These are phyloP conservation scores for Golubevia pallescens DNA, from an alignment of 1,284 basidiomycete genomes.

Conservation along the genomic window DNA sequence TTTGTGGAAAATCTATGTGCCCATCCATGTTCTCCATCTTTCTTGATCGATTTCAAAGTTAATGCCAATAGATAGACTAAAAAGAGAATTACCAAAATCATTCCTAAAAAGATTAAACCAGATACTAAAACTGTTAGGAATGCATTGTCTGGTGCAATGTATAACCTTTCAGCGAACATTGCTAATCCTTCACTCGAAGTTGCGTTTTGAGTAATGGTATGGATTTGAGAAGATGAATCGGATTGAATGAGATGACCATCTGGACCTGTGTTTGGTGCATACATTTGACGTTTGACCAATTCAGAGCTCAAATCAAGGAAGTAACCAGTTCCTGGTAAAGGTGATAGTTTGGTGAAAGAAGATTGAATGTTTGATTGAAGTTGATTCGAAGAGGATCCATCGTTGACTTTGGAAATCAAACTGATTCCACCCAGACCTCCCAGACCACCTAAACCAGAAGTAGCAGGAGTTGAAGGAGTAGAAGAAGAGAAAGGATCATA, in stretches of 20 bases:
- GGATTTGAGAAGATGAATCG: constrained; percentile 20
- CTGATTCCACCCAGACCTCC: neutral
- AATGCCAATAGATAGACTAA: constrained; percentile 18
- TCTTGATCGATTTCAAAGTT: constrained; percentile 1
- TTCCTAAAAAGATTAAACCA: constrained; percentile 39
- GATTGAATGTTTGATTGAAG: neutral
- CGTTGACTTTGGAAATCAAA: neutral
- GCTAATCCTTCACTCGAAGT: constrained; percentile 32
- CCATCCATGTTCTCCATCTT: neutral
- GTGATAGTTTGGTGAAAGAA: neutral
- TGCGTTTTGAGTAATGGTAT: constrained; percentile 24
- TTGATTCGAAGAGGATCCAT: neutral
- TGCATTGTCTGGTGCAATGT: constrained; percentile 46
- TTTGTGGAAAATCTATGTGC: neutral
- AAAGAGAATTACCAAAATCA: constrained; percentile 24
- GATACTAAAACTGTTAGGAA: constrained; percentile 55
- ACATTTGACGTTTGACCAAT: constrained; percentile 29
- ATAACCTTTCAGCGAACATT: constrained; percentile 38
- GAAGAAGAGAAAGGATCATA: constrained; percentile 31
- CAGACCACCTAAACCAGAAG: neutral
- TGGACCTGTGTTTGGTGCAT: constrained; percentile 56
- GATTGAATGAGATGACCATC: constrained; percentile 35
- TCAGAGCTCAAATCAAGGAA: neutral
- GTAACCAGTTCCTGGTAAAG: neutral
- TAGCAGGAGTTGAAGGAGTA: neutral